Evolutionary conservation across 768 basidiomycete genomes (phyloP).

Genomic region (Mycena floridula): DNA sequence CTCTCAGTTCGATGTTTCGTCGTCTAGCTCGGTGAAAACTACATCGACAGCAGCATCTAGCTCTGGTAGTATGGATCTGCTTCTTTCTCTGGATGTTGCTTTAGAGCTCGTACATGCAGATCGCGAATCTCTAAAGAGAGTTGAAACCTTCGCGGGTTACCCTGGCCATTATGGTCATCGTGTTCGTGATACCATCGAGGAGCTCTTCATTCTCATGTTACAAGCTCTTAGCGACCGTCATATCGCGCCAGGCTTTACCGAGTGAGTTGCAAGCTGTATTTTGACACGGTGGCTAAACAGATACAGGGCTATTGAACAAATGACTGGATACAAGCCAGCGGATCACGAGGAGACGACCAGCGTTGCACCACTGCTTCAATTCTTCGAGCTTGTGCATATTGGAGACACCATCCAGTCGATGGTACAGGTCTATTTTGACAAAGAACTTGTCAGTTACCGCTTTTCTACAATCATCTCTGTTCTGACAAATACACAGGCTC

Average conservation of each 20-base stretch:
- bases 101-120: conserved; percentile 91
- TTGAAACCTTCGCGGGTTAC: conserved; percentile 85
- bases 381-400: conserved; percentile 95
- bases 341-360: conserved; percentile 77
- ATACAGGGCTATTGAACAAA: conserved; percentile 83
- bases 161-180: conserved; percentile 83
- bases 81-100: conserved; percentile 88
- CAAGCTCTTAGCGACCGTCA: conserved; percentile 75
- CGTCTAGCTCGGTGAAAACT: background rate
- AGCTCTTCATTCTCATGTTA: conserved; percentile 83
- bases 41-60: background rate
- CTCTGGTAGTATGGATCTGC: conserved; percentile 59
- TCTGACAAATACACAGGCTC: conserved; percentile 40
- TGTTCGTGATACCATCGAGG: conserved; percentile 91
- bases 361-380: conserved; percentile 91
- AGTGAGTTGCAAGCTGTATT: conserved; percentile 38
- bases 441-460: conserved; percentile 64
- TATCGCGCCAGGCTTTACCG: conserved; percentile 70
- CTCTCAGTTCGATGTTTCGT: background rate
- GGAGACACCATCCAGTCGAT: conserved; percentile 98
- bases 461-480: background rate
- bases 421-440: conserved; percentile 98
- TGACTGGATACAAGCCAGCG: conserved; percentile 84
- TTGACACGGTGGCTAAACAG: no score
- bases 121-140: conserved; percentile 85